phyloP scores from a whole-genome alignment of 169 alveolate species.

The Fabrea salina region DNA sequence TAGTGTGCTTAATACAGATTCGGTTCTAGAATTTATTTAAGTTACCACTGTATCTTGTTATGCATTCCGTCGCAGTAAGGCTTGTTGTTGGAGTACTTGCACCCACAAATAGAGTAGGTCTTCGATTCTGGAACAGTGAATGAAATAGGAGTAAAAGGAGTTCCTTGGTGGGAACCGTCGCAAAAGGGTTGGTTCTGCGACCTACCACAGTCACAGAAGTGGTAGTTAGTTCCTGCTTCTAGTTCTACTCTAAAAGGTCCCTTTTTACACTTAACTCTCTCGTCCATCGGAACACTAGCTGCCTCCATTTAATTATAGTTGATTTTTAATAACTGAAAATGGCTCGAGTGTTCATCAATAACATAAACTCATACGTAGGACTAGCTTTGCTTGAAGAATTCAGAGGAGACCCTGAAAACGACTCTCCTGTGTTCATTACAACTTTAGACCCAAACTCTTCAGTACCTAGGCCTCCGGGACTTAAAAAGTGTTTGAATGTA shows the following conservation, averaged over 20 bases:
- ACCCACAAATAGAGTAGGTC: conserved; percentile 59
- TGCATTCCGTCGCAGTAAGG: conserved; percentile 71
- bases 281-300: no score
- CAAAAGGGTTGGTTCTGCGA: conserved; percentile 64
- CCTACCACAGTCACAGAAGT: conserved; percentile 33
- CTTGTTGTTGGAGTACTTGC: conserved; percentile 56
- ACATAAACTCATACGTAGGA: conserved; percentile 10
- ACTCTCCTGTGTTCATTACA: not conserved
- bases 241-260: conserved; percentile 14
- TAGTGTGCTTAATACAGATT: no score
- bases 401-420: not conserved
- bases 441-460: not conserved
- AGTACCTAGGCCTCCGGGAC: not conserved
- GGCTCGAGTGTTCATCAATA: conserved; percentile 29
- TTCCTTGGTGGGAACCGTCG: conserved; percentile 66
- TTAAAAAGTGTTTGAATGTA: not conserved
- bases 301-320: no score
- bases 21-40: no score
- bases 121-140: conserved; percentile 63
- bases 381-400: not conserved
- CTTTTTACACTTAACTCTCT: not conserved
- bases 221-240: not conserved
- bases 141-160: conserved; percentile 53
- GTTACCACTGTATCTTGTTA: conserved; percentile 32
- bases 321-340: no score